Conservation (phyloP, 2,329 filamentous ascomycete genomes). For the Proliferodiscus dingleyae region DNA sequence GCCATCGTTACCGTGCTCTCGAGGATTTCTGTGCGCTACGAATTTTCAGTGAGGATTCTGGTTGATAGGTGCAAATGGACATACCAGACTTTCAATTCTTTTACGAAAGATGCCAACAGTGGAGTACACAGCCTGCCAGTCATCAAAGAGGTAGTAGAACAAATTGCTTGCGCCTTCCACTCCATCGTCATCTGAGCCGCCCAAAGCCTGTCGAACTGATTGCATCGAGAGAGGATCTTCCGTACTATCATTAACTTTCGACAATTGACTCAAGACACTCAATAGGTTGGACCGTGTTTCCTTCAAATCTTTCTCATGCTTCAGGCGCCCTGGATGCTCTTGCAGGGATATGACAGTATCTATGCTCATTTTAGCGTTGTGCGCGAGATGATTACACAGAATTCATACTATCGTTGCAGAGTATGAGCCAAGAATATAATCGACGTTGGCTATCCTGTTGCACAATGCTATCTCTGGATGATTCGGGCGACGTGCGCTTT, state of each 20-base stretch:
- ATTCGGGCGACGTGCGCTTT: constrained; percentile 25
- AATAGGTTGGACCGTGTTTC: constrained; percentile 50
- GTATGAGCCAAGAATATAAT: constrained; percentile 67
- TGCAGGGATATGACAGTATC: constrained; percentile 67
- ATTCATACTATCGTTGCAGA: constrained; percentile 58
- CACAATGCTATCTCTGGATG: constrained; percentile 34
- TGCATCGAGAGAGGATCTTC: constrained; percentile 28
- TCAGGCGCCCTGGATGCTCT: constrained; percentile 44
- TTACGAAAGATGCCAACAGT: constrained; percentile 44
- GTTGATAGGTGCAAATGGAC: constrained; percentile 12
- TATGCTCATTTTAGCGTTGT: constrained; percentile 23
- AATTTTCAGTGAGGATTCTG: constrained; percentile 1
- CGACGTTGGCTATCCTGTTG: constrained; percentile 36
- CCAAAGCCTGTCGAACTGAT: constrained; percentile 26
- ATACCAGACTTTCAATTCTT: constrained; percentile 46
- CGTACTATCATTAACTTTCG: constrained; percentile 41
- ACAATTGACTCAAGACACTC: constrained; percentile 58
- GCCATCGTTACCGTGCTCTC: constrained; percentile 23
- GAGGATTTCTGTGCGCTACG: constrained; percentile 23
- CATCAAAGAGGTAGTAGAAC: constrained; percentile 65
- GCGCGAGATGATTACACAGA: neutral
- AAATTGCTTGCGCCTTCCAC: constrained; percentile 53
- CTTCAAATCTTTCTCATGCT: constrained; percentile 25
- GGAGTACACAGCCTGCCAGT: constrained; percentile 56
- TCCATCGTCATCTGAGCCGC: constrained; percentile 30